These are phyloP conservation scores for Xylariaceae sp. DNA, from an alignment of 2,329 filamentous ascomycete species.

Conservation along the genomic window DNA sequence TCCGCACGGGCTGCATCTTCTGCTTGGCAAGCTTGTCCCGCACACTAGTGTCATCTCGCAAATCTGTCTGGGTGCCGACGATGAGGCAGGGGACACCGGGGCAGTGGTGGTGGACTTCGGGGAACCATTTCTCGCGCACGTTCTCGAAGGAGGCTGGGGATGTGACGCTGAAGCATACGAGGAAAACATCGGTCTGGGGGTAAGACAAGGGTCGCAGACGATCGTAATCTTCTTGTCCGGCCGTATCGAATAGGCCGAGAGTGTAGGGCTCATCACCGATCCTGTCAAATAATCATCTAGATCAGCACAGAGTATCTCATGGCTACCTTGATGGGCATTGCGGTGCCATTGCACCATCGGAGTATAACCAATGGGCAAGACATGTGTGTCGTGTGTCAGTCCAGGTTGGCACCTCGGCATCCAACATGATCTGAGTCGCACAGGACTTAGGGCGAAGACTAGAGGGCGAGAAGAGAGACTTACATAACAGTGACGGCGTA, in stretches of 20 bases:
- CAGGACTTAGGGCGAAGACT: neutral
- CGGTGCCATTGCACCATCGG: neutral
- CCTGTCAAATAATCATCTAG: conserved; percentile 48
- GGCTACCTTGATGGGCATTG: neutral
- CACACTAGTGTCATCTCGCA: conserved; percentile 82
- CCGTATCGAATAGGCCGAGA: conserved; percentile 94
- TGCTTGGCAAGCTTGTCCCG: conserved; percentile 90
- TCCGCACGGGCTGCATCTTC: conserved; percentile 89
- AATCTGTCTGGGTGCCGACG: conserved; percentile 94
- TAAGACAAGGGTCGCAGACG: conserved; percentile 93
- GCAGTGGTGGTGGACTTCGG: conserved; percentile 97
- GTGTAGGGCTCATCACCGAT: conserved; percentile 99
- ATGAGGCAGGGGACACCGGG: conserved; percentile 96
- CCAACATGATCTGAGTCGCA: neutral
- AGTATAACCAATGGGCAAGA: neutral
- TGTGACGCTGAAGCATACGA: conserved; percentile 97
- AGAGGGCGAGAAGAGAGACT: conserved; percentile 36
- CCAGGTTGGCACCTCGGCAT: conserved; percentile 1
- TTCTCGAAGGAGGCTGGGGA: conserved; percentile 98
- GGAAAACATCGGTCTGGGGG: conserved; percentile 96
- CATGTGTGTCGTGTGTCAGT: neutral
- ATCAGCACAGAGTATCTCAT: conserved; percentile 15
- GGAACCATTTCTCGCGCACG: conserved; percentile 98
- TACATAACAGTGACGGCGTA: conserved; percentile 99
- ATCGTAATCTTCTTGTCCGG: conserved; percentile 99